These are phyloP conservation scores for Microstegium vimineum DNA, from an alignment of 176 grass and related monocot genomes.

Conservation along the genomic window DNA sequence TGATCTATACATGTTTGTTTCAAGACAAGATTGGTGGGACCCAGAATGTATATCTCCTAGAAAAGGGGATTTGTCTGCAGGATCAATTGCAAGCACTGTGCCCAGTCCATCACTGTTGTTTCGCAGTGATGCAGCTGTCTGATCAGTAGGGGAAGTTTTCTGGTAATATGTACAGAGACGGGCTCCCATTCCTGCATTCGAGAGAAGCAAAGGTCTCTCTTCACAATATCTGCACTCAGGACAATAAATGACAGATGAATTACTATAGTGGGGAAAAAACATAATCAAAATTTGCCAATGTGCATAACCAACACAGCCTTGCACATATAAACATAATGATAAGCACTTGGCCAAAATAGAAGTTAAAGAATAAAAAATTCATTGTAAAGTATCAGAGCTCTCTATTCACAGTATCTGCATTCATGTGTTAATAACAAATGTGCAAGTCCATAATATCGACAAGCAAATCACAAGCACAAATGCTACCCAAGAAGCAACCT, in stretches of 20 bases:
- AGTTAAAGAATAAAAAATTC: neutral
- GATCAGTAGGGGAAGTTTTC: slow-evolving; percentile 69
- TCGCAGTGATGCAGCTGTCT: slow-evolving; percentile 57
- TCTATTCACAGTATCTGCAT: neutral
- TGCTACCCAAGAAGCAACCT: neutral
- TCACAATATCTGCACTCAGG: slow-evolving; percentile 79
- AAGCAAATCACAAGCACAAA: neutral
- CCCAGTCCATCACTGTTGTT: slow-evolving; percentile 62
- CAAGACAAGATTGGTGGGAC: slow-evolving; percentile 73
- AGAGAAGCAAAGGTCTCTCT: slow-evolving; percentile 84
- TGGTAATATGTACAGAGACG: slow-evolving; percentile 97
- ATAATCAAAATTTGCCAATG: slow-evolving; percentile 1
- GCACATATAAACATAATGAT: slow-evolving; percentile 11
- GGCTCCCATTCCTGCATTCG: slow-evolving; percentile 92
- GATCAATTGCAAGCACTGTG: slow-evolving; percentile 70
- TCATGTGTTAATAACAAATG: neutral
- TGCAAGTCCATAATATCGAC: neutral
- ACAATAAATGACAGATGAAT: neutral
- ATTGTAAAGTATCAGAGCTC: neutral
- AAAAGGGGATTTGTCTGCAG: slow-evolving; percentile 92
- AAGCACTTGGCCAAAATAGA: slow-evolving; percentile 13
- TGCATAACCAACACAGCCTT: slow-evolving; percentile 2
- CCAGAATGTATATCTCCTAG: slow-evolving; percentile 75
- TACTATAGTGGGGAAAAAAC: slow-evolving; percentile 16
- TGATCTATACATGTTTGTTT: slow-evolving; percentile 91